Percentiles rank a stretch among this genome's conserved stretches.
These are phyloP conservation scores for Sporothrix sp. DNA, from an alignment of 2,329 filamentous ascomycete genomes.

Conservation along the genomic window DNA sequence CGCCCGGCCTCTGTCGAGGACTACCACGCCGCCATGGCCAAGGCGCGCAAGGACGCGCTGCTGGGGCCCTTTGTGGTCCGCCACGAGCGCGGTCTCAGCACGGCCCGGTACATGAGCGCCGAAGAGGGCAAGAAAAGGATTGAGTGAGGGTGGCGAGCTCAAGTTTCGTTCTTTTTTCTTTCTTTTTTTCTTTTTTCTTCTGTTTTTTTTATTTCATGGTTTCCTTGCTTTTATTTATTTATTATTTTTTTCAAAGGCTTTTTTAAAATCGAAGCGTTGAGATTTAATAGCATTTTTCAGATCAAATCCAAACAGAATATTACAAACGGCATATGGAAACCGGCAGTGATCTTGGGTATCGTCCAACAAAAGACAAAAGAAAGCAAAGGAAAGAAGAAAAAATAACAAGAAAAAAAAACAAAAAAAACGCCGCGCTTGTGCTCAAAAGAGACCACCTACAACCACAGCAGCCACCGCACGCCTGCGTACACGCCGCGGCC, in stretches of 20 bases:
- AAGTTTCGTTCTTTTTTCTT: neutral
- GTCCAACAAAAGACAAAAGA: neutral
- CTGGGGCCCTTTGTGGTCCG: conserved; percentile 63
- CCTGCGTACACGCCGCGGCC: conserved; percentile 49
- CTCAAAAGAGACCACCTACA: conserved; percentile 36
- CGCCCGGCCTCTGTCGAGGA: conserved; percentile 78
- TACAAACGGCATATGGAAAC: too few species aligned
- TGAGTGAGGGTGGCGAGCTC: conserved; percentile 42
- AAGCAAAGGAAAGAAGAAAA: neutral
- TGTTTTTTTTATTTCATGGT: neutral
- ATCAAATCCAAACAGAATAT: too few species aligned
- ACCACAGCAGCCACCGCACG: conserved; percentile 76
- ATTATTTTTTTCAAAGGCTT: neutral
- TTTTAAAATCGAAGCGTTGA: neutral
- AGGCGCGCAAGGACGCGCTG: conserved; percentile 72
- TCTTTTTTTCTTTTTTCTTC: neutral
- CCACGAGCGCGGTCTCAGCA: conserved; percentile 78
- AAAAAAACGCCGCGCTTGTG: neutral
- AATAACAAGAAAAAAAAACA: neutral
- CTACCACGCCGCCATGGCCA: conserved; percentile 75
- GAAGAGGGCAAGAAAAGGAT: conserved; percentile 99
- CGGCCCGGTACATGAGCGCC: conserved; percentile 69
- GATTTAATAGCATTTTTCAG: neutral
- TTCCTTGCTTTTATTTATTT: neutral
- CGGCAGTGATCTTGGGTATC: conserved; percentile 15